Conservation (phyloP, 2,329 filamentous ascomycete species). For the Lachnum nothofagi region DNA sequence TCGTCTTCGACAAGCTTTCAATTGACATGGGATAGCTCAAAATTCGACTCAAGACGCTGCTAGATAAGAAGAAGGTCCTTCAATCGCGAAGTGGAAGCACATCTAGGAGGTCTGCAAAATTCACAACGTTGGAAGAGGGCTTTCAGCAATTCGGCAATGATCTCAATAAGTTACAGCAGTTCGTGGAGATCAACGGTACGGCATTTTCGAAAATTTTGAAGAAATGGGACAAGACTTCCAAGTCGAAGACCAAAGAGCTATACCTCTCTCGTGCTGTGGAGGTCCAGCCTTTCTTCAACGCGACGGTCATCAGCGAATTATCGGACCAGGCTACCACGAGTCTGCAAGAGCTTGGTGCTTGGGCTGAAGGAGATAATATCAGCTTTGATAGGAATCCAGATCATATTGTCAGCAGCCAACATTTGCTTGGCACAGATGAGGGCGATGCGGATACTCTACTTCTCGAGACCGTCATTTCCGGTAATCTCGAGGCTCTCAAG, state of each 20-base stretch:
- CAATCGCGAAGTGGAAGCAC: constrained; percentile 71
- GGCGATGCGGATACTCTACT: constrained; percentile 85
- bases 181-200: constrained; percentile 95
- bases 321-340: constrained; percentile 98
- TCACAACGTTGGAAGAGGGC: constrained; percentile 90
- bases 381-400: constrained; percentile 62
- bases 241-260: constrained; percentile 96
- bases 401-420: constrained; percentile 61
- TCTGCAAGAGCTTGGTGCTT: constrained; percentile 86
- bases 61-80: constrained; percentile 91
- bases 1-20: background rate
- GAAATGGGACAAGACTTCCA: constrained; percentile 99
- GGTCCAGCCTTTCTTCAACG: constrained; percentile 96
- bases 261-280: constrained; percentile 95
- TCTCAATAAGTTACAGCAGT: constrained; percentile 95
- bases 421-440: constrained; percentile 71
- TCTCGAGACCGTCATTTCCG: constrained; percentile 77
- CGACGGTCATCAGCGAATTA: constrained; percentile 90
- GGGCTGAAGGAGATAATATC: constrained; percentile 94
- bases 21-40: constrained; percentile 61
- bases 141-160: constrained; percentile 97
- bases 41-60: constrained; percentile 80
- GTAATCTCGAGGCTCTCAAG: constrained; percentile 69
- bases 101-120: constrained; percentile 85
- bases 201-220: constrained; percentile 98